Base-by-base conservation (phyloP, 2,329 filamentous ascomycete genomes). In the Tolypocladium sp. region DNA sequence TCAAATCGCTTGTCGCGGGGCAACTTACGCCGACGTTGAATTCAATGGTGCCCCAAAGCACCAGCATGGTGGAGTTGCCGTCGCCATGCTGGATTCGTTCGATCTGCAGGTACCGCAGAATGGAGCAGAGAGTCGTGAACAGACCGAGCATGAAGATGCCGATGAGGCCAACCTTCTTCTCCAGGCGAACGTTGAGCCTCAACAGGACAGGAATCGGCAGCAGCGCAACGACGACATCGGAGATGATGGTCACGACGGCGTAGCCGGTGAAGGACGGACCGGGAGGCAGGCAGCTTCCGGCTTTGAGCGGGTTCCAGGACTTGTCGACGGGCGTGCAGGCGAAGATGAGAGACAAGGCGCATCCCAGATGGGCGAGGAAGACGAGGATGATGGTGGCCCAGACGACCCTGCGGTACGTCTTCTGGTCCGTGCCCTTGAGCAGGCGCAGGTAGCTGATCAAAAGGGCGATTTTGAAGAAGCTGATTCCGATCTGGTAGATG, bases 11-110 rank as follows among this genome's bases (percentile, higher is more conserved):
- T 22, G 12, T 22, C 13, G 30, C 13, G 12, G 13, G 6, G 7
- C 30, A 3, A 65, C 79, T 66, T 74, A 82, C 80, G 13, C 81
- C 81, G 37, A 83, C 76, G 62, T 83, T 83, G 67, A 83, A 80
- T 65, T 84, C 81, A 58, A 84, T 79, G 2, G 77, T 79, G 5
- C 81, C 81, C 81, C 81, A 84, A 0, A 83, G 69, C 1, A 84
- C 74, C 13, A 84, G 71, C 76, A 81, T 79, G 5, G 81, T 83
- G 0, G 81, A 82, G 63, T 82, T 80, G 10, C 80, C 79, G 42
- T 82, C 79, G 2, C 77, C 78, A 15, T 70, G 69, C 20, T 78
- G 76, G 44, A 83, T 80, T 0, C 75, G 70, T 61, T 77, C 68
- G 60, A 83, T 83, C 63, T 83, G 79, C 0, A 74, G 69, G 59